Evolutionary conservation across 2,329 filamentous ascomycete genomes (phyloP), one percentile per base, ranked within the genome.

Genomic region (Aureobasidium sp.): DNA sequence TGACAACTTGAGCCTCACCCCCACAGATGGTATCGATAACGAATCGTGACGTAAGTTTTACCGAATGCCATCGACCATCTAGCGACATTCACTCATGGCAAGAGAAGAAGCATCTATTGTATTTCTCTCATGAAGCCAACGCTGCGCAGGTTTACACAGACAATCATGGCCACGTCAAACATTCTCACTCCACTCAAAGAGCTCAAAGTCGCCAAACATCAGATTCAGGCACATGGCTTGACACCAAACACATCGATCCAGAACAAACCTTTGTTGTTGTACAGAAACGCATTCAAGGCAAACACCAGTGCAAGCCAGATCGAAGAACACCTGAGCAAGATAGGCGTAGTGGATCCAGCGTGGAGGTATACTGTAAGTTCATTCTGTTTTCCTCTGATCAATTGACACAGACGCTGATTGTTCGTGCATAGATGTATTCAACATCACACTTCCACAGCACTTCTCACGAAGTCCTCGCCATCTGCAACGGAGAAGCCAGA

Each of bases 391-490:
- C 5, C 27, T 3, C 25, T 6, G 2, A 11, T 4, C 42, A 17
- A 5, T 25, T 5, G 2, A 45, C 4, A 45, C 2, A 45, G 17
- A 45, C 12, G 12, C 42, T 45, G 5, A 45, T 15, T 12, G 9
- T 12, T 27, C 6, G 9, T 34, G 31, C 31, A 34, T 11, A 53
- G 17, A 89, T 89, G 86, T 89, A 87, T 71, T 72, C 71, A 39
- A 81, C 79, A 6, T 84, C 81, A 0, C 87, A 89, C 73, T 90
- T 87, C 71, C 87, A 90, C 74, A 84, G 78, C 67, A 88, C 81
- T 0, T 81, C 83, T 0, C 86, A 89, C 70, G 86, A 89, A 73
- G 81, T 89, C 2, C 79, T 90, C 2, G 82, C 79, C 66, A 79
- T 89, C 52, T 78, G 80, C 45, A 73, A 73, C 2, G 86, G 87